A percentile compares a stretch with the other conserved stretches of the same genome.
Evolutionary conservation across 1,139 yeast genomes (phyloP).

Genomic region (Sugiyamaella grinbergsii): DNA sequence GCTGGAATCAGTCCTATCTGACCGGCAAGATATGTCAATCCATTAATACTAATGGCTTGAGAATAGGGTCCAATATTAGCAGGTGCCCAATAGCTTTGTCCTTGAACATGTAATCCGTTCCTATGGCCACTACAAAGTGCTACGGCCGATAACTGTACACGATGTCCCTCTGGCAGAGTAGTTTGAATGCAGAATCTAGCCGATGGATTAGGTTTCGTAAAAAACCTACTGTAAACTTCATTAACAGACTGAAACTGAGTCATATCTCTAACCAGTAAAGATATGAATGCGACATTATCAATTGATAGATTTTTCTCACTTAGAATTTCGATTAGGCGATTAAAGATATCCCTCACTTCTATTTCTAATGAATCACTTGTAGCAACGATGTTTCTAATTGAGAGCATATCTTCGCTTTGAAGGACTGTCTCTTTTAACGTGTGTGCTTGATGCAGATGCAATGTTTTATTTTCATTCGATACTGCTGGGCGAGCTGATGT

Average conservation of each 20-base stretch:
- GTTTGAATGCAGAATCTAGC: slow-evolving; percentile 84
- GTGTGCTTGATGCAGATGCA: no score
- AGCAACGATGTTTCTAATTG: background rate
- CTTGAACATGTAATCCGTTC: slow-evolving; percentile 81
- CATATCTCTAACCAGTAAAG: slow-evolving; percentile 65
- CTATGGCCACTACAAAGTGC: slow-evolving; percentile 35
- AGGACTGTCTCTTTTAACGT: background rate
- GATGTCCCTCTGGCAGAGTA: slow-evolving; percentile 43
- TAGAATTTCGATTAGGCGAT: slow-evolving; percentile 21
- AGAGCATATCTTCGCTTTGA: background rate
- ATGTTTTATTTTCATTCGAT: background rate
- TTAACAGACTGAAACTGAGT: slow-evolving; percentile 59
- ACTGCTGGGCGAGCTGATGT: background rate
- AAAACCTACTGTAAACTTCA: slow-evolving; percentile 55
- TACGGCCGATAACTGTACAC: slow-evolving; percentile 62
- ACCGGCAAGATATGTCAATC: slow-evolving; percentile 75
- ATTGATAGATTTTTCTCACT: slow-evolving; percentile 14
- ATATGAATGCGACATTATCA: slow-evolving; percentile 28
- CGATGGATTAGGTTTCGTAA: slow-evolving; percentile 72
- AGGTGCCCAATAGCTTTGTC: slow-evolving; percentile 97
- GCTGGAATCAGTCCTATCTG: slow-evolving; percentile 86
- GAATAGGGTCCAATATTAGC: slow-evolving; percentile 98
- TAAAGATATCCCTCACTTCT: slow-evolving; percentile 28
- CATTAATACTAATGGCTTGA: slow-evolving; percentile 62
- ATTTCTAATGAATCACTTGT: slow-evolving; percentile 19